A percentile compares a stretch with the other conserved stretches of the same genome.
Conservation (phyloP, 179 eudicot species). For the Camellia oleifera region DNA sequence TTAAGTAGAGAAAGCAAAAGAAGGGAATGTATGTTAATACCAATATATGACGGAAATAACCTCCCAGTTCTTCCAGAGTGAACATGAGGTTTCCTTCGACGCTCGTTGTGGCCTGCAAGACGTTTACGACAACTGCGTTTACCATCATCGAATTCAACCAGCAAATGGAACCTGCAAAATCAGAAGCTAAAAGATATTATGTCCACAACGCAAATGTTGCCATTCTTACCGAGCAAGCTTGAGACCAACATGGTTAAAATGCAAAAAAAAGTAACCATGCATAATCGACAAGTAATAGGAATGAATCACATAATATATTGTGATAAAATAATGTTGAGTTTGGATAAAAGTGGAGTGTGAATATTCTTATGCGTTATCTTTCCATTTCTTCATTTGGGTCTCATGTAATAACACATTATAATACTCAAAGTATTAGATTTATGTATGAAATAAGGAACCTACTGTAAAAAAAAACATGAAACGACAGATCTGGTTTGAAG, state of each 20-base stretch:
- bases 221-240: not conserved
- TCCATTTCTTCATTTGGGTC: no score
- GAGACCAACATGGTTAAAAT: no score
- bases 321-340: no score
- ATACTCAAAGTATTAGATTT: no score
- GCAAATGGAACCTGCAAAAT: conserved; percentile 63
- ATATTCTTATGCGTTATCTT: no score
- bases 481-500: conserved; percentile 1
- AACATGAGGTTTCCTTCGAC: conserved; percentile 67
- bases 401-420: no score
- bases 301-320: no score
- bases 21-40: conserved; percentile 23
- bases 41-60: conserved; percentile 33
- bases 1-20: conserved; percentile 2
- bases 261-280: not conserved
- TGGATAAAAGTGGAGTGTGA: no score
- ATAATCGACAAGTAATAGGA: no score
- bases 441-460: no score
- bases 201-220: not conserved
- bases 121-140: conserved; percentile 92
- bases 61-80: conserved; percentile 35
- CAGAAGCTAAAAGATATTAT: not conserved
- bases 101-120: conserved; percentile 83
- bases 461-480: no score
- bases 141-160: conserved; percentile 79